Evolutionary conservation across 805 yeast genomes (phyloP), one percentile per base, ranked within the genome.

Genomic region (Dipodascopsis uninucleata): DNA sequence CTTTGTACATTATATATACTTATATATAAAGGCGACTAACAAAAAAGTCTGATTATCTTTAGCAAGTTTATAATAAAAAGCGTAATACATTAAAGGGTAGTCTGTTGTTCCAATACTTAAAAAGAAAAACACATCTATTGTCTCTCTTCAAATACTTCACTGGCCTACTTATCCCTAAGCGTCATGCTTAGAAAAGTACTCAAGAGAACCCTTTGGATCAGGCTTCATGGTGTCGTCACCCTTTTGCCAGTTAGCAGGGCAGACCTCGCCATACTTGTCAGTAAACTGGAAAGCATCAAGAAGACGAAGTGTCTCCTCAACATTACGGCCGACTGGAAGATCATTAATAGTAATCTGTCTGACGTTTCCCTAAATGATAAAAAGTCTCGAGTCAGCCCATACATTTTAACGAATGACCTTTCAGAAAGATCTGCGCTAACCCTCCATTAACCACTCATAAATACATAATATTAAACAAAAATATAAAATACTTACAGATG

Each of bases 271-370:
- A 81, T 93, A 77, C 77, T 86, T 85, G 72, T 89, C 97, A 63
- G 96, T 85, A 89, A 95, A 93, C 77, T 90, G 96, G 96, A 93
- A 93, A 61, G 97, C 99, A 70, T 93, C 97, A 56, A 93, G 79
- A 67, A 93, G 80, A 82, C 99, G 89, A 67, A 87, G 77, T 58
- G 97, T 84, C 80, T 93, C 99, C 58, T 89, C 97, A 60, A 93
- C 98, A 65, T 85, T 84, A 79, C 98, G 88, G 71, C 98, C 98
- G 60, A 93, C 99, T 70, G 98, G 96, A 70, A 90, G 83, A 72
- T 93, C 97, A 79, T 93, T 93, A 78, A 93, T 77, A 74, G 97
- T 90, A 74, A 84, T 77, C 77, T 93, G 98, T 83, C 97, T 87
- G 63, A 93, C 79, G 61, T 70, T 70, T 63, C 97, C 97, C 39